Evolutionary conservation across 2,329 filamentous ascomycete species (phyloP), one percentile per base, ranked within the genome.

Genomic region (Fusarium nematophilum): DNA sequence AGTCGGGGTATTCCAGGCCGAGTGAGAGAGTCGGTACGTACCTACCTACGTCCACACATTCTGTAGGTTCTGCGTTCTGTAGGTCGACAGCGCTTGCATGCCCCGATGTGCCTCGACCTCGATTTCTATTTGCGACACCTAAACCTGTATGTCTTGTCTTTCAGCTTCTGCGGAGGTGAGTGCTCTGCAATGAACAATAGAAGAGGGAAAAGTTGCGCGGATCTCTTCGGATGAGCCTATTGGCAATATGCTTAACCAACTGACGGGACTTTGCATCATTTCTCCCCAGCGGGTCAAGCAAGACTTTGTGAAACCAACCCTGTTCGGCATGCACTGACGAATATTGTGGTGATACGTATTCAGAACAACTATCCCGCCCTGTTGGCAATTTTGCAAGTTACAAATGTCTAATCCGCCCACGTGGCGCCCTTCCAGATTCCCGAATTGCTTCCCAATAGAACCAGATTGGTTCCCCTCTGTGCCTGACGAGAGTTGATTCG

Each of bases 1-100:
- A 33, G 15, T 64, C 59, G 59, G 59, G 44, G 18, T 59, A 60
- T 60, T 30, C n/a, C 26, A 44, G 46, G 33, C 59, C 59, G 59
- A 63, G 36, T 25, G n/a, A 29, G 42, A 33, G 43, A 30, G 11
- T 43, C 23, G 33, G n/a, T 17, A 38, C 3, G 33, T 45, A 45
- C 42, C 30, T 34, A 46, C 30, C 43, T 8, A 33, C 18, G 11
- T 8, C 30, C 34, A 34, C n/a, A n/a, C n/a, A n/a, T n/a, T n/a
- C n/a, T n/a, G n/a, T n/a, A n/a, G n/a, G n/a, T n/a, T n/a, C n/a
- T n/a, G n/a, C 21, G 21, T 21, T 21, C 21, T 21, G 21, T 21
- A 21, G 21, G 6, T 21, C 21, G 21, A 21, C 21, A 21, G 33
- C 36, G 30, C 43, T n/a, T 37, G 31, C 44, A 37, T 27, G 4